A percentile compares a stretch with the other conserved stretches of the same genome.
These are phyloP conservation scores for Amanita pallidorosea DNA, from an alignment of 768 basidiomycete species.

Conservation along the genomic window DNA sequence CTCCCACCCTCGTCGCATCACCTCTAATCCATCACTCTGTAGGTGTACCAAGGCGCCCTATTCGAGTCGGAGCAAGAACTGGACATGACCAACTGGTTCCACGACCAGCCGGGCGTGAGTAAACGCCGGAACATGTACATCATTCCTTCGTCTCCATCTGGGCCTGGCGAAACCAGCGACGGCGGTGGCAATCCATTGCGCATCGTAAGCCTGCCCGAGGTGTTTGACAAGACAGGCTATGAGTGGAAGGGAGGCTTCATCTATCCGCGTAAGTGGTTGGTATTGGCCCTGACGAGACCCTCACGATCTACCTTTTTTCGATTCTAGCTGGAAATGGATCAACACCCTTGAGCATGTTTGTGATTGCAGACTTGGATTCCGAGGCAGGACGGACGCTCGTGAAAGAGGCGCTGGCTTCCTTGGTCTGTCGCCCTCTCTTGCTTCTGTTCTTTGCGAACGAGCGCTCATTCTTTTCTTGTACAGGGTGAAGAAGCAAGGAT, in stretches of 20 bases:
- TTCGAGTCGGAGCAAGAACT: slow-evolving; percentile 37
- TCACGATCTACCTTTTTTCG: neutral
- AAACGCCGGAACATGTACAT: slow-evolving; percentile 70
- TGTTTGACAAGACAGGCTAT: slow-evolving; percentile 35
- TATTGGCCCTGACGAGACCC: neutral
- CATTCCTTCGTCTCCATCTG: slow-evolving; percentile 39
- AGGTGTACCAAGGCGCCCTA: slow-evolving; percentile 52
- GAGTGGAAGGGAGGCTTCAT: slow-evolving; percentile 12
- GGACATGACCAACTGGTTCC: slow-evolving; percentile 70
- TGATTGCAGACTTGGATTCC: slow-evolving; percentile 74
- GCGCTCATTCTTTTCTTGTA: neutral
- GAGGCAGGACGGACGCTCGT: slow-evolving; percentile 44
- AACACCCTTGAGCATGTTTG: slow-evolving; percentile 39
- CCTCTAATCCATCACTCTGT: slow-evolving; percentile 1
- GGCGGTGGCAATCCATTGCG: slow-evolving; percentile 17
- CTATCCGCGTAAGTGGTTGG: slow-evolving; percentile 9
- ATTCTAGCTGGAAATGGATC: slow-evolving; percentile 18
- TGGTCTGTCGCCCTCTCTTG: slow-evolving; percentile 53
- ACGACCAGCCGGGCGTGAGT: slow-evolving; percentile 70
- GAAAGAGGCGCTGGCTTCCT: slow-evolving; percentile 52
- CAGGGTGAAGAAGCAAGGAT: slow-evolving; percentile 36
- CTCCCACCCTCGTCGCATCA: neutral
- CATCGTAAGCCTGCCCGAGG: slow-evolving; percentile 43
- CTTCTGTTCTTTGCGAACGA: neutral
- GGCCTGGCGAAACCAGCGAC: slow-evolving; percentile 21